These are phyloP conservation scores for Phytophthora quininea DNA, from an alignment of 352 stramenopile genomes.

Conservation along the genomic window DNA sequence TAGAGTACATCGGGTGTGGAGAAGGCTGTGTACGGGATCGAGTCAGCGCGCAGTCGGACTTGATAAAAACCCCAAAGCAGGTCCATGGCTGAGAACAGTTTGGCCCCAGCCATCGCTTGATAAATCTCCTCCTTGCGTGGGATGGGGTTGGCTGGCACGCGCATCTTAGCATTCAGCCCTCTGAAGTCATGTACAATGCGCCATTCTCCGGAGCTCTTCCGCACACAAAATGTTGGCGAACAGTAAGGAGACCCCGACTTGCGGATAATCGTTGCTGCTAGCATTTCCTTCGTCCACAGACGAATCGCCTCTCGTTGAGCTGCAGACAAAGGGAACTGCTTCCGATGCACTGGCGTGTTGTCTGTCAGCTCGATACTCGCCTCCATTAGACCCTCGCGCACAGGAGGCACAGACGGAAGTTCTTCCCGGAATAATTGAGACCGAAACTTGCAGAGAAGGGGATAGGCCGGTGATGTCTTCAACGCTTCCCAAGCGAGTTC, in stretches of 20 bases:
- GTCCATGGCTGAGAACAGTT: slow-evolving; percentile 1
- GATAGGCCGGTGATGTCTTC: neutral
- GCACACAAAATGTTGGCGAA: slow-evolving; percentile 2
- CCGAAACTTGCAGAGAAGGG: neutral
- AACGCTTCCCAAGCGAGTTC: neutral
- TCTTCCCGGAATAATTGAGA: slow-evolving; percentile 7
- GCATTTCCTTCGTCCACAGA: slow-evolving; percentile 1
- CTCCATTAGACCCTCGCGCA: neutral
- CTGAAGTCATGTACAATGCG: slow-evolving; percentile 1
- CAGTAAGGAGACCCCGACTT: slow-evolving; percentile 2
- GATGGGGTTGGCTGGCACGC: neutral
- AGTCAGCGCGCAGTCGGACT: neutral
- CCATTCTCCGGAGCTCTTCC: neutral
- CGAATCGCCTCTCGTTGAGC: neutral
- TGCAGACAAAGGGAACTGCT: neutral
- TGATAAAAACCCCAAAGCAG: slow-evolving; percentile 6
- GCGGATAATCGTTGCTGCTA: neutral
- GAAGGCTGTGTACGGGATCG: slow-evolving; percentile 4
- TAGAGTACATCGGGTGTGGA: slow-evolving; percentile 1
- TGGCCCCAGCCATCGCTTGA: neutral
- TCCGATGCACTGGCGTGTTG: neutral
- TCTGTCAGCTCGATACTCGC: slow-evolving; percentile 2
- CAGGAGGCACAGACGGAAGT: slow-evolving; percentile 6
- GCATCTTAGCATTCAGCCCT: slow-evolving; percentile 3
- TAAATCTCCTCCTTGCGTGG: slow-evolving; percentile 4